phyloP scores from a whole-genome alignment of 176 grass and related monocot genomes.

The Otatea glauca region DNA sequence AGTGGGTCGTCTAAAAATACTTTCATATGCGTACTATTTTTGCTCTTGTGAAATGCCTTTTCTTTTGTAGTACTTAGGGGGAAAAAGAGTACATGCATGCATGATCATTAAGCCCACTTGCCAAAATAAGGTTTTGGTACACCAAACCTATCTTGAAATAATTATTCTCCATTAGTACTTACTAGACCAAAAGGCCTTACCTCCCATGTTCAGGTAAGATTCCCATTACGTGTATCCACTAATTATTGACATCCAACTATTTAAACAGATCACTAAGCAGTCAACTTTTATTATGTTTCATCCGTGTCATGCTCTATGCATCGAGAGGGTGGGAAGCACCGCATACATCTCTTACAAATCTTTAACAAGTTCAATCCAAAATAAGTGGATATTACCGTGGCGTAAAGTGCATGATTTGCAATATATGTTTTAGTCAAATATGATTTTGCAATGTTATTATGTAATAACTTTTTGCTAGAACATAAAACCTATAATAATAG shows the following conservation, averaged over 20 bases:
- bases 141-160: conserved; percentile 5
- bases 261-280: neutral
- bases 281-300: neutral
- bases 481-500: neutral
- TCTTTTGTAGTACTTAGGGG: neutral
- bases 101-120: neutral
- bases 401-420: neutral
- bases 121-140: conserved; percentile 10
- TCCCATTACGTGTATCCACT: conserved; percentile 12
- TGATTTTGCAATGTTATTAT: neutral
- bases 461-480: too few species aligned
- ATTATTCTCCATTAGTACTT: neutral
- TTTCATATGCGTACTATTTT: neutral
- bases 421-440: neutral
- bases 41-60: neutral
- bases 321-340: too few species aligned
- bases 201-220: conserved; percentile 25
- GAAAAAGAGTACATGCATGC: neutral
- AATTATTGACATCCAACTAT: neutral
- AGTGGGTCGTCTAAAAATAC: neutral
- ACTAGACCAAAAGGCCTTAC: neutral
- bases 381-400: neutral
- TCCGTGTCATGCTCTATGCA: neutral
- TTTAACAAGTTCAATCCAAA: neutral
- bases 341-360: neutral